phyloP scores from a whole-genome alignment of 768 basidiomycete genomes.

The Steccherinum ochraceum region DNA sequence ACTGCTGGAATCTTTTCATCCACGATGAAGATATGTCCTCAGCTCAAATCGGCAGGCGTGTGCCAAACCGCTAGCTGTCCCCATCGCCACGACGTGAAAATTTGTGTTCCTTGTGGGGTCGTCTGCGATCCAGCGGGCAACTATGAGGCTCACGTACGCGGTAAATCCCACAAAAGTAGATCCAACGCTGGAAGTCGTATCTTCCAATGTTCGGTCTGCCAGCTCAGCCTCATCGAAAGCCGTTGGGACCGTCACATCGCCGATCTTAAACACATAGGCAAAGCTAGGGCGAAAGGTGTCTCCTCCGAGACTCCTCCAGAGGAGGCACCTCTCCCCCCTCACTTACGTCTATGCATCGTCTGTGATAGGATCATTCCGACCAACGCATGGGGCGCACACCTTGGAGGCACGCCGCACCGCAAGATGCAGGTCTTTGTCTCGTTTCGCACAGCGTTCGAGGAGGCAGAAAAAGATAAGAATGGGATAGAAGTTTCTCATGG shows the following conservation, averaged over 20 bases:
- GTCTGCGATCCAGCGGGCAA: constrained; percentile 2
- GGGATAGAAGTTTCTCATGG: constrained; percentile 34
- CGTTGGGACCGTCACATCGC: constrained; percentile 23
- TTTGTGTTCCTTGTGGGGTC: constrained; percentile 19
- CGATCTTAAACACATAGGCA: constrained; percentile 13
- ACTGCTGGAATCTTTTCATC: no score
- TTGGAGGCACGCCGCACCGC: constrained; percentile 23
- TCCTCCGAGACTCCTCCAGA: constrained; percentile 26
- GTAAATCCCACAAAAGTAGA: constrained; percentile 6
- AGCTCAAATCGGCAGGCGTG: background rate
- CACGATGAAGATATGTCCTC: background rate
- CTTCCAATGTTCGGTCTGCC: constrained; percentile 10
- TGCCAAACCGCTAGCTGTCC: constrained; percentile 8
- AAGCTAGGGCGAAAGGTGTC: constrained; percentile 15
- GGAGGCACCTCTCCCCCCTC: constrained; percentile 5
- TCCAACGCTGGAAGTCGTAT: background rate
- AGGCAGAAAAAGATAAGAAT: constrained; percentile 50
- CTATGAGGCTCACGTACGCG: constrained; percentile 8
- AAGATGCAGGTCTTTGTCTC: constrained; percentile 31
- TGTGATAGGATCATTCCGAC: constrained; percentile 25
- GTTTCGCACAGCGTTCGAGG: constrained; percentile 39
- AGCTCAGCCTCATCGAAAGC: background rate
- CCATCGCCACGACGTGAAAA: constrained; percentile 13
- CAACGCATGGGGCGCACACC: constrained; percentile 30
- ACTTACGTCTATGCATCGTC: constrained; percentile 21